Evolutionary conservation across 2,329 filamentous ascomycete species (phyloP).

Genomic region (Trichoderma semiorbis): DNA sequence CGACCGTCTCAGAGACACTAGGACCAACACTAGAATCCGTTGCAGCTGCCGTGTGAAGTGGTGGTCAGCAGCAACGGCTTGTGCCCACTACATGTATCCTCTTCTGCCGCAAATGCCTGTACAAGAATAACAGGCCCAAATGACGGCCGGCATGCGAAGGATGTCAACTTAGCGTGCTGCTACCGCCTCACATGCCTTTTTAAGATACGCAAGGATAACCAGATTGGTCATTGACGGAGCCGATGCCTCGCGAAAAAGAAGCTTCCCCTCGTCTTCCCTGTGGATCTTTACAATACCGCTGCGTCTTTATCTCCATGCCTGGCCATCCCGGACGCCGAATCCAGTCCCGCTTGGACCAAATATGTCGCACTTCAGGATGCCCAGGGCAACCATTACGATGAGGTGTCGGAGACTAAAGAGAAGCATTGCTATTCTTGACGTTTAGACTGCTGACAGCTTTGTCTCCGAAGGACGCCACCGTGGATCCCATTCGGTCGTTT

Average conservation of each 20-base stretch:
- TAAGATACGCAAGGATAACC: not conserved
- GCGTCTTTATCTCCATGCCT: not conserved
- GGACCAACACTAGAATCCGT: not conserved
- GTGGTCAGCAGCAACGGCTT: conserved; percentile 7
- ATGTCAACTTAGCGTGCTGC: not conserved
- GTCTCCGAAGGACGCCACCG: not conserved
- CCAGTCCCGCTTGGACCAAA: not conserved
- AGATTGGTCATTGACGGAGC: not conserved
- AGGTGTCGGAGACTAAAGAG: not conserved
- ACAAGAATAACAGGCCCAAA: not conserved
- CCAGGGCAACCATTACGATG: not conserved
- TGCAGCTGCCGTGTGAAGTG: not conserved
- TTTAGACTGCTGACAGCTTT: not conserved
- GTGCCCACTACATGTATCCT: not conserved
- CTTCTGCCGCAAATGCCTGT: not conserved
- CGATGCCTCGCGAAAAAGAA: not conserved
- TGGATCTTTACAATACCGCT: not conserved
- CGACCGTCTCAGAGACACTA: conserved; percentile 6
- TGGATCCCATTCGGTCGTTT: not conserved
- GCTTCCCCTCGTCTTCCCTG: not conserved
- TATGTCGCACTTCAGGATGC: not conserved
- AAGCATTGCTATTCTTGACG: not conserved
- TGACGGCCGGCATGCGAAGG: not conserved
- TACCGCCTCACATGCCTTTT: not conserved
- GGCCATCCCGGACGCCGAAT: not conserved